Evolutionary conservation across 2,329 filamentous ascomycete genomes (phyloP).

Genomic region (Cercospora citrullina): DNA sequence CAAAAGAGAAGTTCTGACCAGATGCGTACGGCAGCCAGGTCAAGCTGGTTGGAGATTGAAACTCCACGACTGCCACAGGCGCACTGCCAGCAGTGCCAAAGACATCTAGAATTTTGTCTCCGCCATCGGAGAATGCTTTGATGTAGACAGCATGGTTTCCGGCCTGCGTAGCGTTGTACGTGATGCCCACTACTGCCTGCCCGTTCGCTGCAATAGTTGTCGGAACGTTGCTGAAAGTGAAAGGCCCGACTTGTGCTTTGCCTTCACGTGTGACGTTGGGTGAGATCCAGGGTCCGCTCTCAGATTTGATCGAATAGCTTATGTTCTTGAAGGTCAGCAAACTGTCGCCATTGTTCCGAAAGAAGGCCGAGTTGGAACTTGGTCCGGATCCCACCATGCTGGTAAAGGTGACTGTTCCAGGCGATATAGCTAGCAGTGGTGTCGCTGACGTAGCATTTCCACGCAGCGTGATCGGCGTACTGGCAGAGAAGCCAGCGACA

Average conservation of each 20-base stretch:
- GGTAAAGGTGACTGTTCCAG: constrained; percentile 7
- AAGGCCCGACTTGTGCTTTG: constrained; percentile 8
- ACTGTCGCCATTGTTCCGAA: constrained; percentile 9
- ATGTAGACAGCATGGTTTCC: constrained; percentile 14
- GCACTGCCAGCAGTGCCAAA: constrained; percentile 14
- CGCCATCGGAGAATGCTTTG: constrained; percentile 5
- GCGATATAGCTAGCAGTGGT: constrained; percentile 2
- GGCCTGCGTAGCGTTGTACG: constrained; percentile 10
- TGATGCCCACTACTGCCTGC: constrained; percentile 3
- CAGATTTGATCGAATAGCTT: constrained; percentile 4
- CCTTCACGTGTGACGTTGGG: constrained; percentile 14
- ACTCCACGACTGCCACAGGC: constrained; percentile 10
- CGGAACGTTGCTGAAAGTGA: constrained; percentile 12
- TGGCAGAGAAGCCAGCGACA: constrained; percentile 12
- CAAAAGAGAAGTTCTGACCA: constrained; percentile 15
- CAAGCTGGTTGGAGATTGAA: constrained; percentile 6
- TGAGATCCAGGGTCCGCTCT: constrained; percentile 12
- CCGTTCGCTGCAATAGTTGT: constrained; percentile 7
- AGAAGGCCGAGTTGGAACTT: constrained; percentile 10
- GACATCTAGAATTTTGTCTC: constrained; percentile 12
- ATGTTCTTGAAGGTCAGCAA: constrained; percentile 5
- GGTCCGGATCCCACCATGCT: constrained; percentile 8
- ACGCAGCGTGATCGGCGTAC: constrained; percentile 10
- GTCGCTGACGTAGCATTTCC: constrained; percentile 12
- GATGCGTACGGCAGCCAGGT: constrained; percentile 8